These are phyloP conservation scores for Solanum clarkiae DNA, from an alignment of 257 asterid genomes.

Conservation along the genomic window DNA sequence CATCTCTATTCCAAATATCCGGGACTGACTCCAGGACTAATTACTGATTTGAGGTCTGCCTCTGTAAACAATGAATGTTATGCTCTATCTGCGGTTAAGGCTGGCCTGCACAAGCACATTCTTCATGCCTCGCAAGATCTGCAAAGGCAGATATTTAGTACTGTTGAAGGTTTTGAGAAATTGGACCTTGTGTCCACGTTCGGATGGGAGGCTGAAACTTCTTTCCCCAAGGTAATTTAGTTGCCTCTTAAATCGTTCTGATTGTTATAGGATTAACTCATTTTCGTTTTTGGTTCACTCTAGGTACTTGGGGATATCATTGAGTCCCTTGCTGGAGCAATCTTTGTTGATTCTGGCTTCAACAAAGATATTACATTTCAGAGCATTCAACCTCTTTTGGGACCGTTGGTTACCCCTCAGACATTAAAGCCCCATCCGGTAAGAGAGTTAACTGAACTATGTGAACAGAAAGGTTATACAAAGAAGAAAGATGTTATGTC, in stretches of 20 bases:
- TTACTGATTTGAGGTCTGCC: conserved; percentile 84
- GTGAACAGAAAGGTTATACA: conserved; percentile 29
- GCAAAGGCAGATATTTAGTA: conserved; percentile 28
- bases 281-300: not conserved
- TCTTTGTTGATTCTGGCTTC: conserved; percentile 58
- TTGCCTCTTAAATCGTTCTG: not conserved
- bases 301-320: conserved; percentile 87
- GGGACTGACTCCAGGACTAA: conserved; percentile 49
- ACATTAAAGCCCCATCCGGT: conserved; percentile 52
- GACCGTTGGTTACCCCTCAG: conserved; percentile 64
- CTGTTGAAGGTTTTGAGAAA: conserved; percentile 15
- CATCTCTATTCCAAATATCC: conserved; percentile 47
- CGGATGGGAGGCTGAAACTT: conserved; percentile 60
- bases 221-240: conserved; percentile 55
- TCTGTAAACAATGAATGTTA: conserved; percentile 79
- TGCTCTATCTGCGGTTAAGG: conserved; percentile 52
- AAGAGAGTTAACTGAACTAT: conserved; percentile 49
- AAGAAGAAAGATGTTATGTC: conserved; percentile 8
- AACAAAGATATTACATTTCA: conserved; percentile 33
- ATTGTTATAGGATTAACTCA: not conserved
- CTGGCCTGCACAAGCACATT: conserved; percentile 46
- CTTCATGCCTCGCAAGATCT: conserved; percentile 63
- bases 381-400: conserved; percentile 64
- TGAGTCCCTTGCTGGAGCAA: conserved; percentile 78
- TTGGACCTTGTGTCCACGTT: conserved; percentile 25